A percentile compares a stretch with the other conserved stretches of the same genome.
phyloP scores from a whole-genome alignment of 2,329 filamentous ascomycete genomes.

The Gnomoniopsis smithogilvyi region DNA sequence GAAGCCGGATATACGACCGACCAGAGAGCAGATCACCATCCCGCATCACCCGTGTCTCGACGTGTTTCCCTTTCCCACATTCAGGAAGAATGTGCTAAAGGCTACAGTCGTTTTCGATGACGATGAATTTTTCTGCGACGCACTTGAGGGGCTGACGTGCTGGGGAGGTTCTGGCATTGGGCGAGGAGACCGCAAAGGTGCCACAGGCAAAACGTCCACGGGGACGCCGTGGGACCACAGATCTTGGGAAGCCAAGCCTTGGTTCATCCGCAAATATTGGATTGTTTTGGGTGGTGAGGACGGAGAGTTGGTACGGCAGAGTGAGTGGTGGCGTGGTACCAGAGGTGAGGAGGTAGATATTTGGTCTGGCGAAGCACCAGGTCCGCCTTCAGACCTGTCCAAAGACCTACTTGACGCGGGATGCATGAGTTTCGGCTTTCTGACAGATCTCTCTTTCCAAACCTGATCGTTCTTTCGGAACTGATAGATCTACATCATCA shows the following conservation, averaged over 20 bases:
- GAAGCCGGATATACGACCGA: constrained; percentile 24
- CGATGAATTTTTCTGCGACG: constrained; percentile 23
- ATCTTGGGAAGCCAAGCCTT: constrained; percentile 18
- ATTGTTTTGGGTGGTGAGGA: constrained; percentile 16
- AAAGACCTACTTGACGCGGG: not conserved
- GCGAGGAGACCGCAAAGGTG: constrained; percentile 12
- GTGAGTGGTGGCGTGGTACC: constrained; percentile 16
- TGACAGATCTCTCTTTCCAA: no score
- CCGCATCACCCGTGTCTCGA: constrained; percentile 25
- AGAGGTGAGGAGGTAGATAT: constrained; percentile 13
- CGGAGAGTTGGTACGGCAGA: constrained; percentile 18
- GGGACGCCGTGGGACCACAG: constrained; percentile 26
- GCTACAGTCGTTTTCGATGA: constrained; percentile 17
- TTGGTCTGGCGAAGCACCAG: not conserved
- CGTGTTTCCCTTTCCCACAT: constrained; percentile 24
- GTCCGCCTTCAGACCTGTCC: no score
- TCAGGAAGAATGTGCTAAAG: constrained; percentile 23
- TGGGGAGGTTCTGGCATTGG: constrained; percentile 22
- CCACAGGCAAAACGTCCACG: constrained; percentile 14
- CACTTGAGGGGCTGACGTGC: constrained; percentile 23
- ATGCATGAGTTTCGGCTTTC: not conserved
- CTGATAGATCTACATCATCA: no score
- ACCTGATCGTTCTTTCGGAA: no score
- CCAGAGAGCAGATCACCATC: constrained; percentile 21
- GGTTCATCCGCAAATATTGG: constrained; percentile 20